These are phyloP conservation scores for Aspergillus haitiensis DNA, from an alignment of 495 filamentous ascomycete genomes.

Conservation along the genomic window DNA sequence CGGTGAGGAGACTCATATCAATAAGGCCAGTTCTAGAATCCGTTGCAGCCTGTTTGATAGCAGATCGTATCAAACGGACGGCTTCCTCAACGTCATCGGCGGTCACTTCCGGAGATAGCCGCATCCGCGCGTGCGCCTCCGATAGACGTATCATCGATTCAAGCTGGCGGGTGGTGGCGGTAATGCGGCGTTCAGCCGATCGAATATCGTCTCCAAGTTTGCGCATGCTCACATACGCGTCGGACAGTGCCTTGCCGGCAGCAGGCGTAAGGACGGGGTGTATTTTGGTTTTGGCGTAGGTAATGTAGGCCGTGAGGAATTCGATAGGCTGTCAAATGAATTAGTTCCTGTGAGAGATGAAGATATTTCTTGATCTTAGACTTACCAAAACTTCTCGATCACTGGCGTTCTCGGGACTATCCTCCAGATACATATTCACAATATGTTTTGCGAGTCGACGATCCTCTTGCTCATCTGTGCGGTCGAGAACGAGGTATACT, in stretches of 20 bases:
- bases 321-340: slow-evolving; percentile 69
- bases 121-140: slow-evolving; percentile 98
- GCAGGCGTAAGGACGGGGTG: slow-evolving; percentile 76
- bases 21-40: slow-evolving; percentile 89
- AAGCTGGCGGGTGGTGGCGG: slow-evolving; percentile 91
- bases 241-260: slow-evolving; percentile 76
- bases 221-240: slow-evolving; percentile 93
- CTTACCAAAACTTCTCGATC: slow-evolving; percentile 75
- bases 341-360: slow-evolving; percentile 7
- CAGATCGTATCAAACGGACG: slow-evolving; percentile 84
- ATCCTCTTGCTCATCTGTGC: slow-evolving; percentile 84
- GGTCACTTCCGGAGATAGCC: slow-evolving; percentile 73
- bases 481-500: slow-evolving; percentile 93
- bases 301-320: slow-evolving; percentile 95
- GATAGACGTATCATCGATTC: slow-evolving; percentile 96
- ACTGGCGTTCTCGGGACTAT: slow-evolving; percentile 83
- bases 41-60: slow-evolving; percentile 96
- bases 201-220: slow-evolving; percentile 94
- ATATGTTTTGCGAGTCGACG: slow-evolving; percentile 87
- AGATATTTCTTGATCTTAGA: slow-evolving; percentile 15
- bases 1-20: slow-evolving; percentile 92
- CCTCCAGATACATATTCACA: slow-evolving; percentile 95
- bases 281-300: slow-evolving; percentile 85
- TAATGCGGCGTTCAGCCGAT: slow-evolving; percentile 90
- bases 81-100: slow-evolving; percentile 85